A percentile compares a stretch with the other conserved stretches of the same genome.
Evolutionary conservation across 2,329 filamentous ascomycete genomes (phyloP).

Genomic region (Diplodia mutila): DNA sequence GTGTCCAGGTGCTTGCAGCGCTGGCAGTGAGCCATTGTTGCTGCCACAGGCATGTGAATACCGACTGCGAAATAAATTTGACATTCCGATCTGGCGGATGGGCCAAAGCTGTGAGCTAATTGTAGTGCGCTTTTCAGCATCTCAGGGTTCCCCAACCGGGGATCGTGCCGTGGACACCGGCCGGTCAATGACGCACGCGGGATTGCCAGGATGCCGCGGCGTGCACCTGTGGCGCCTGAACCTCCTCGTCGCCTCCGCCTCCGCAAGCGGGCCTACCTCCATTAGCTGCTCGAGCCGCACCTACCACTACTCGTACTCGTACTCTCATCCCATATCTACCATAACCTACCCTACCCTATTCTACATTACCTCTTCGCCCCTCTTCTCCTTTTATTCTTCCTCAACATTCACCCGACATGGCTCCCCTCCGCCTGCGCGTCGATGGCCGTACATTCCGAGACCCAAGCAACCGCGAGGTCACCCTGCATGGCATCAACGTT

Average conservation of each 20-base stretch:
- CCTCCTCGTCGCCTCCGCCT: slow-evolving; percentile 18
- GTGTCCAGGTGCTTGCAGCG: not conserved
- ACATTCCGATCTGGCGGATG: not conserved
- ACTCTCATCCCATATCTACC: slow-evolving; percentile 17
- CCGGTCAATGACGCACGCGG: slow-evolving; percentile 8
- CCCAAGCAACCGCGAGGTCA: slow-evolving; percentile 77
- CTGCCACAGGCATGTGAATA: not conserved
- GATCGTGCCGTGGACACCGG: not conserved
- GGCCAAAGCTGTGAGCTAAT: not conserved
- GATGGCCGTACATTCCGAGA: slow-evolving; percentile 88
- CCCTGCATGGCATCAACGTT: slow-evolving; percentile 90
- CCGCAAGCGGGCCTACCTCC: slow-evolving; percentile 12
- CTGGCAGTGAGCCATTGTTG: not conserved
- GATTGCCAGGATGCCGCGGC: not conserved
- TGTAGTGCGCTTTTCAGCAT: not conserved
- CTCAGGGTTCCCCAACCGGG: not conserved
- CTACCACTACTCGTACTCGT: slow-evolving; percentile 11
- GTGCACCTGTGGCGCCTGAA: not conserved
- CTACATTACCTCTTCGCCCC: slow-evolving; percentile 7
- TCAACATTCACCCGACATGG: slow-evolving; percentile 57
- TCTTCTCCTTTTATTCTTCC: slow-evolving; percentile 7
- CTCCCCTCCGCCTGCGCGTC: slow-evolving; percentile 75
- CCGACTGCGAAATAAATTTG: not conserved
- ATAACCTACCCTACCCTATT: not conserved
- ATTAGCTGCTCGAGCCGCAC: slow-evolving; percentile 7